Evolutionary conservation across 345 rosid species (phyloP).

Genomic region (Litchi chinensis): DNA sequence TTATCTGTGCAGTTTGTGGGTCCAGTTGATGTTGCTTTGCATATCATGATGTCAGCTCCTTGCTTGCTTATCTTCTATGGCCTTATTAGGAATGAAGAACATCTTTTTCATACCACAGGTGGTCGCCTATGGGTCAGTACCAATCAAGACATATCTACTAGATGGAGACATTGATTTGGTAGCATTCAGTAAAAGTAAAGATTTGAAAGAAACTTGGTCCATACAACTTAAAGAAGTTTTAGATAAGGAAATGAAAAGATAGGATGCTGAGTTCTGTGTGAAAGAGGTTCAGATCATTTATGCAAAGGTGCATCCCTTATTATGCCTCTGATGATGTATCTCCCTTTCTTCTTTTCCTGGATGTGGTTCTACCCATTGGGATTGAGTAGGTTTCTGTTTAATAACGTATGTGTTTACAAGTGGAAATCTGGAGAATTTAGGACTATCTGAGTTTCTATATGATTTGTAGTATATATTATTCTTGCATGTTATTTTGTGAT

Average conservation of each 20-base stretch:
- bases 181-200: conserved; percentile 44
- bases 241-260: conserved; percentile 54
- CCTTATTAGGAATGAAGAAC: not conserved
- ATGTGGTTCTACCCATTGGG: not conserved
- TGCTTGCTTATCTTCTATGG: not conserved
- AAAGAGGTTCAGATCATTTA: conserved; percentile 64
- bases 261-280: conserved; percentile 53
- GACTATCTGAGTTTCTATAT: not conserved
- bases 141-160: conserved; percentile 63
- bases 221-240: conserved; percentile 49
- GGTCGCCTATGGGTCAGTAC: conserved; percentile 65
- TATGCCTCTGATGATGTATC: not conserved
- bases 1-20: conserved; percentile 1
- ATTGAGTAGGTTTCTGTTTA: not conserved
- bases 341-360: not conserved
- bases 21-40: not conserved
- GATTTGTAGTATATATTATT: not conserved
- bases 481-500: not conserved
- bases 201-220: conserved; percentile 52
- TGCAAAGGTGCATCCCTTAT: conserved; percentile 46
- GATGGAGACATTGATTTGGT: conserved; percentile 72
- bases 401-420: not conserved
- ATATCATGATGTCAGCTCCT: not conserved
- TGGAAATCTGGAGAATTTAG: not conserved
- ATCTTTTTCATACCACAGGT: conserved; percentile 34